These are phyloP conservation scores for Globisporangium paddicum DNA, from an alignment of 352 stramenopile species.

Conservation along the genomic window DNA sequence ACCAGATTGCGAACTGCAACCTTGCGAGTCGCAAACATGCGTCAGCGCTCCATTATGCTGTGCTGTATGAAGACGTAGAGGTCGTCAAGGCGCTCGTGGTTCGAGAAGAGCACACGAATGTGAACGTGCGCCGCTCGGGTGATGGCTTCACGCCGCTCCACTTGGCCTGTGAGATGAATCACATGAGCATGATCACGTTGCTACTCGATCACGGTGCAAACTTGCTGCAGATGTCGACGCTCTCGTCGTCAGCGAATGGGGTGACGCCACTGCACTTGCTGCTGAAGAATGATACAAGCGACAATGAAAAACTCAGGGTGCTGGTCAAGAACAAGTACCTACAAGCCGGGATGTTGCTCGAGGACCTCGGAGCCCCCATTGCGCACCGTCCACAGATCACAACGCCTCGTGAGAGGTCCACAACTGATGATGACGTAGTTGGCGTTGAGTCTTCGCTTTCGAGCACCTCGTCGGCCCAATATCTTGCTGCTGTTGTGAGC, in stretches of 20 bases:
- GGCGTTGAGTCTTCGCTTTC: not conserved
- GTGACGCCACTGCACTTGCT: constrained; percentile 50
- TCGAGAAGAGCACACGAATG: constrained; percentile 32
- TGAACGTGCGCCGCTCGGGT: constrained; percentile 51
- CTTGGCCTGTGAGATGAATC: constrained; percentile 50
- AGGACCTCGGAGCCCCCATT: constrained; percentile 17
- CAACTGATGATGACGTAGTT: not conserved
- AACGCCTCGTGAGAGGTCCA: not conserved
- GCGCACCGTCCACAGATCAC: constrained; percentile 1
- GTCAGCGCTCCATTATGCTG: constrained; percentile 54
- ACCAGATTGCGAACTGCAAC: constrained; percentile 17
- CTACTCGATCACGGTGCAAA: constrained; percentile 49
- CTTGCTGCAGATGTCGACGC: constrained; percentile 44
- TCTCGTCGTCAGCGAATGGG: constrained; percentile 25
- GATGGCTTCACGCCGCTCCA: constrained; percentile 66
- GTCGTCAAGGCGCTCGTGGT: constrained; percentile 34
- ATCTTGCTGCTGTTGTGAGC: not conserved
- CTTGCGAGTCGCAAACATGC: constrained; percentile 39
- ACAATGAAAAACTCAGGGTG: constrained; percentile 41
- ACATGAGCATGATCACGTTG: constrained; percentile 41
- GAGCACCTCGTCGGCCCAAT: not conserved
- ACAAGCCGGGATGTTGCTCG: constrained; percentile 36
- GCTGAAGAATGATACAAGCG: constrained; percentile 40
- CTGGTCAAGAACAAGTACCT: constrained; percentile 37
- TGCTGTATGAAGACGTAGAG: constrained; percentile 49